These are phyloP conservation scores for Stachybotrys elegans DNA, from an alignment of 2,329 filamentous ascomycete genomes.

Conservation along the genomic window DNA sequence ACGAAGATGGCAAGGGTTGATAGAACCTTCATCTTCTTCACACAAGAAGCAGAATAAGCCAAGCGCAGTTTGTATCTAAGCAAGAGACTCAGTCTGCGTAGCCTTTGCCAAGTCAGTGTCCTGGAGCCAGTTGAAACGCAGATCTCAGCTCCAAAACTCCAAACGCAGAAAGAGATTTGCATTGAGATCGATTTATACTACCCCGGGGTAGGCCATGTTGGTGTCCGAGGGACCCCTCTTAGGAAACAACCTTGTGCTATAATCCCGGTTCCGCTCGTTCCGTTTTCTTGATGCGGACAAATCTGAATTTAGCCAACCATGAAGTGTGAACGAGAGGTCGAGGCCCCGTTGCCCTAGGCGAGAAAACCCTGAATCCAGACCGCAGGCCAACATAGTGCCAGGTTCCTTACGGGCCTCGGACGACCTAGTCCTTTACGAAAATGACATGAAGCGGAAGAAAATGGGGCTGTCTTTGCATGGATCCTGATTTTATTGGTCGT, in stretches of 20 bases:
- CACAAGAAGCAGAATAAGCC: no score
- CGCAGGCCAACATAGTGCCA: not conserved
- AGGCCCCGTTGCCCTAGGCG: not conserved
- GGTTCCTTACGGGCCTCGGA: not conserved
- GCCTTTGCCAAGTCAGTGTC: not conserved
- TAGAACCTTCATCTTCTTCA: not conserved
- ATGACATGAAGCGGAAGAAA: not conserved
- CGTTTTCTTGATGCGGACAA: not conserved
- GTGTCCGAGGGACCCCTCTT: not conserved
- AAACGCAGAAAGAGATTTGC: not conserved
- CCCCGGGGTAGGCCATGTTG: no score
- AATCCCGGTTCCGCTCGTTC: not conserved
- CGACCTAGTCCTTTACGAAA: not conserved
- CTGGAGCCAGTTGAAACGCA: not conserved
- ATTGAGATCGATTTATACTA: not conserved
- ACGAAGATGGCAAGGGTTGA: not conserved
- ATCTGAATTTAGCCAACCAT: not conserved
- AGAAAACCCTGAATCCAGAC: not conserved
- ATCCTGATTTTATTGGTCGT: not conserved
- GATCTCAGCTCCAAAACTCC: not conserved
- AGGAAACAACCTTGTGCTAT: not conserved
- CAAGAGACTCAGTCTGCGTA: not conserved
- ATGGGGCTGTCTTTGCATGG: not conserved
- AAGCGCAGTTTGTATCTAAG: no score
- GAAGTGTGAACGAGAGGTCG: not conserved